Percentiles rank a stretch among this genome's conserved stretches.
These are phyloP conservation scores for Eucalyptus cladocalyx DNA, from an alignment of 345 rosid species.

Conservation along the genomic window DNA sequence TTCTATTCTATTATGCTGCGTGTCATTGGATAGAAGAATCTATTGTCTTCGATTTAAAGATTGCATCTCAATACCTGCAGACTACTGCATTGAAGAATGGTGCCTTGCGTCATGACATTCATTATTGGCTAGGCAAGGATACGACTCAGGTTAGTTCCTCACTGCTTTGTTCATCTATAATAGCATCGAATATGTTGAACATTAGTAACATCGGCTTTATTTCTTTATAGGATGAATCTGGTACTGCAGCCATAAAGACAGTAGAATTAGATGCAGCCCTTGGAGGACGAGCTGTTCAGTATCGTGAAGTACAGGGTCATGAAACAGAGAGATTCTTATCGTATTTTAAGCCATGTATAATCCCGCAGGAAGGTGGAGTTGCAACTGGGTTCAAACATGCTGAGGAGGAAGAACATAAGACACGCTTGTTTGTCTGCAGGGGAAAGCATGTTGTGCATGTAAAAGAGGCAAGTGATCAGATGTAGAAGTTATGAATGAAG, in stretches of 20 bases:
- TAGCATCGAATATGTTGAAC: neutral
- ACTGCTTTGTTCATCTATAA: neutral
- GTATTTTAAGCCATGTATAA: conserved; percentile 93
- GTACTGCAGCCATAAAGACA: conserved; percentile 79
- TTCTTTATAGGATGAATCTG: conserved; percentile 83
- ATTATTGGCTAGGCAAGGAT: conserved; percentile 94
- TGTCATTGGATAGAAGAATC: neutral
- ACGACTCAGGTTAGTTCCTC: conserved; percentile 50
- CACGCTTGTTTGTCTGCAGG: conserved; percentile 76
- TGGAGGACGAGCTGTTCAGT: conserved; percentile 99
- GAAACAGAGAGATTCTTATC: conserved; percentile 94
- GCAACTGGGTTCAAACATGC: conserved; percentile 80
- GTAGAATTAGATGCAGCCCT: conserved; percentile 98
- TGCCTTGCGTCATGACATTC: conserved; percentile 72
- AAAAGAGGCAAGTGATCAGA: conserved; percentile 61
- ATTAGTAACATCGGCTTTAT: neutral
- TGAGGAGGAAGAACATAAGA: conserved; percentile 64
- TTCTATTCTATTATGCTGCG: neutral
- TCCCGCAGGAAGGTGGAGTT: conserved; percentile 95
- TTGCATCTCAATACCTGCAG: conserved; percentile 17
- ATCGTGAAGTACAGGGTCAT: conserved; percentile 94
- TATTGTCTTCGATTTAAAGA: neutral
- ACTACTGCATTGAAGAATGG: conserved; percentile 67
- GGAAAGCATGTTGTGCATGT: conserved; percentile 95
- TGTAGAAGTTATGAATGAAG: neutral